phyloP scores from a whole-genome alignment of 2,329 filamentous ascomycete species.

The Dissoconium aciculare region DNA sequence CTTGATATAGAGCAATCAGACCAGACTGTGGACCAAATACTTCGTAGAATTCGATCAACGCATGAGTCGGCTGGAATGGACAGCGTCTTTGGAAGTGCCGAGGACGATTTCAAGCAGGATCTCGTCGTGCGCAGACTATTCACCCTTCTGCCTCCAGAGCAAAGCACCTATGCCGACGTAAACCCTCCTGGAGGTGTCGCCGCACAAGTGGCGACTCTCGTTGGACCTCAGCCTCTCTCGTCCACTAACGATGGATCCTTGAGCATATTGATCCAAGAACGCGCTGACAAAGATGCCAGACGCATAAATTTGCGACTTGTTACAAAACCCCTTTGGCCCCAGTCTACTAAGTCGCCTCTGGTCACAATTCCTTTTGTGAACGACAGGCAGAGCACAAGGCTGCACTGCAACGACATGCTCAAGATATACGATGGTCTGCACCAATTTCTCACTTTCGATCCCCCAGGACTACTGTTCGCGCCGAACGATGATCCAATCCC shows the following conservation, averaged over 20 bases:
- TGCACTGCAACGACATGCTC: conserved; percentile 14
- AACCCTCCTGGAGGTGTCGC: background rate
- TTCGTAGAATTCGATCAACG: conserved; percentile 19
- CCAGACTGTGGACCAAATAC: conserved; percentile 16
- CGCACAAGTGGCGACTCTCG: conserved; percentile 6
- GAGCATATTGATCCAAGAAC: too few relatives aligned
- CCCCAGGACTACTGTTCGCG: conserved; percentile 14
- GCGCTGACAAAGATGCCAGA: too few relatives aligned
- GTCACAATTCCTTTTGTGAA: conserved; percentile 18
- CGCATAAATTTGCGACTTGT: too few relatives aligned
- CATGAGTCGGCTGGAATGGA: conserved; percentile 19
- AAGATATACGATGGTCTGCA: conserved; percentile 10
- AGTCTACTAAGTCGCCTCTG: conserved; percentile 5
- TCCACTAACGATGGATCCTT: too few relatives aligned
- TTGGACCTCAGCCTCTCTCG: too few relatives aligned
- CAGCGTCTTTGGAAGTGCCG: conserved; percentile 19
- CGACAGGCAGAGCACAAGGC: too few relatives aligned
- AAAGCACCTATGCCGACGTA: too few relatives aligned
- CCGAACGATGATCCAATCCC: conserved; percentile 7
- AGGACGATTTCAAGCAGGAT: conserved; percentile 22
- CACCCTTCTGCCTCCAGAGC: too few relatives aligned
- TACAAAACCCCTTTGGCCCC: conserved; percentile 17
- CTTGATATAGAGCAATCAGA: conserved; percentile 19
- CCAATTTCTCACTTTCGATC: conserved; percentile 13
- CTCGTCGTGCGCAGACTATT: conserved; percentile 23